Base-by-base conservation (phyloP, 2,329 filamentous ascomycete species). In the Trichoderma koningiopsis region DNA sequence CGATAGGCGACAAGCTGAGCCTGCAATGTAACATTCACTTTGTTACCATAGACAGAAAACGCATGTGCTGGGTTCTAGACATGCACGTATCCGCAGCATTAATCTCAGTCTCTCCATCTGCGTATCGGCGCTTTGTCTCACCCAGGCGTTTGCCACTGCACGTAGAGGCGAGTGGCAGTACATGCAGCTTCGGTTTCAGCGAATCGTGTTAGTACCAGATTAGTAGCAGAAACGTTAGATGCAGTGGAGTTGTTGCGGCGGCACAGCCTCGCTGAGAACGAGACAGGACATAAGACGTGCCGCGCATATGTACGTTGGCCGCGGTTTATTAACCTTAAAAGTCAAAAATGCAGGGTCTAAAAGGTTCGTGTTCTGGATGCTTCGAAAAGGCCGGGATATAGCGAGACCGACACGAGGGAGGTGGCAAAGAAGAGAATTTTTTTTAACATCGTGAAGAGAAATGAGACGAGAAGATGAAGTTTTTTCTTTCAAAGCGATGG, bases 191-290 rank as follows among this genome's bases (percentile, higher is more conserved):
- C 37, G 40, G 40, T 43, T 43, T 43, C 40, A 19, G 40, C 40
- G 40, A 43, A 43, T 43, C 40, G 40, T n/a, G 40, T 43, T n/a
- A 43, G 16, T 16, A 40, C 37, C 37, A 40, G 37, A 40, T 40
- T 40, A 43, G 16, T 19, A 43, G 37, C 6, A 33, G 31, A 33
- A 33, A 16, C 37, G 5, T 40, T 14, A 6, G 37, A 43, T 43
- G 37, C 16, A 43, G 40, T 33, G 59, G 59, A 62, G 43, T 19
- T 43, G 8, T 43, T 19, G 37, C 37, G 19, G 59, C 29, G 47
- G 59, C 60, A 62, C 43, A 62, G 60, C 60, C 60, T 62, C 43
- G 43, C 13, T 53, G 43, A 58, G 33, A 22, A 22, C 14, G 37
- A 33, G 40, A 49, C 59, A 16, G 10, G 59, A 35, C 33, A 35